Evolutionary conservation across 1,139 yeast genomes (phyloP), one percentile per base, ranked within the genome.

Genomic region (Geotrichum histeridarum): DNA sequence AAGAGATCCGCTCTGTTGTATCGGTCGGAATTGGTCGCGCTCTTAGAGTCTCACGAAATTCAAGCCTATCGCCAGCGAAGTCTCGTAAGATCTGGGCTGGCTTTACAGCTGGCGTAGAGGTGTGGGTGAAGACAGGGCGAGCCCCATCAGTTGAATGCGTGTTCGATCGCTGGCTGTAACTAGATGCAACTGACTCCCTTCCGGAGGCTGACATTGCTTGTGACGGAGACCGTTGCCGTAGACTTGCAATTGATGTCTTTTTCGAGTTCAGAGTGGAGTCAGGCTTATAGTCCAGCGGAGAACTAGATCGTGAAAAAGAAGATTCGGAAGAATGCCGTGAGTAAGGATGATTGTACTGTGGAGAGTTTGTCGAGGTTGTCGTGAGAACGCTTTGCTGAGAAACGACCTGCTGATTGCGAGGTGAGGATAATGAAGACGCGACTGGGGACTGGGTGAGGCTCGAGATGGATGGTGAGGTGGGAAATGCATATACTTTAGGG

Each of bases 1-100:
- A 41, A 32, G 46, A n/a, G 5, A 43, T 47, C n/a, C 43, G 44
- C 30, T 51, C 48, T 8, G 51, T 51, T 8, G 51, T 17, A 35
- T 51, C 48, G 4, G 48, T 46, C 12, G 30, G 30, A 4, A 32
- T 51, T 32, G 46, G 43, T 1, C 31, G 15, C 9, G 51, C 44
- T 32, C 18, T 4, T 33, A 44, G 14, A 17, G 43, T 27, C 18
- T 9, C 27, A 9, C 8, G 12, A n/a, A 27, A 9, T 9, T 41
- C 32, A 9, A 9, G 11, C 18, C 18, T 17, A 18, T 7, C 14
- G n/a, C 32, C 32, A 15, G 39, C 6, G 8, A 32, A 44, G n/a
- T 17, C 12, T n/a, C 9, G 17, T 33, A 5, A 42, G 17, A 14
- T 8, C 8, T 18, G 8, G 30, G n/a, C 30, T 30, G 22, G 42